These are phyloP conservation scores for Morella rubra DNA, from an alignment of 306 rosid species.

Conservation along the genomic window DNA sequence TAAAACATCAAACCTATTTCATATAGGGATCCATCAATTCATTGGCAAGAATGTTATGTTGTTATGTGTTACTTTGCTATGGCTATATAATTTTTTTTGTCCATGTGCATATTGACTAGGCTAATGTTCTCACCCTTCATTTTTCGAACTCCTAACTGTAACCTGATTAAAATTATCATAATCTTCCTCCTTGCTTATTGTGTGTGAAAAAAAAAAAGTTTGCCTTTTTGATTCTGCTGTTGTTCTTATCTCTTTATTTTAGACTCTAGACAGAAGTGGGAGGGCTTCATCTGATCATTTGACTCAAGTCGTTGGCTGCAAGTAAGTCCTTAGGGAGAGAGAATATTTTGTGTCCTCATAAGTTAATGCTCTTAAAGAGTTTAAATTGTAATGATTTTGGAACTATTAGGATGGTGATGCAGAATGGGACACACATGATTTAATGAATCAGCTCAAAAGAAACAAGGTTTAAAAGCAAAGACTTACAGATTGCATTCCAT, in stretches of 20 bases:
- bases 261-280: slow-evolving; percentile 79
- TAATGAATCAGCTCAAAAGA: too few relatives aligned
- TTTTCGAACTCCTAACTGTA: background rate
- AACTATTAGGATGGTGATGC: too few relatives aligned
- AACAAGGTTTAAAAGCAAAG: too few relatives aligned
- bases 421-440: too few relatives aligned
- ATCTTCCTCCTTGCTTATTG: background rate
- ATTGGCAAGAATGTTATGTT: background rate
- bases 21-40: slow-evolving; percentile 5
- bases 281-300: slow-evolving; percentile 77
- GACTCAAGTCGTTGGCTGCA: slow-evolving; percentile 96
- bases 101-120: background rate
- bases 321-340: slow-evolving; percentile 57
- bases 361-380: too few relatives aligned
- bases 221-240: background rate
- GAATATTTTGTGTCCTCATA: background rate
- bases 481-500: too few relatives aligned
- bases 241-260: slow-evolving; percentile 31
- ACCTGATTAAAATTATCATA: background rate
- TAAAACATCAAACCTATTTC: slow-evolving; percentile 18
- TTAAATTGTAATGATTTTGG: too few relatives aligned
- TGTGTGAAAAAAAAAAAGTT: background rate
- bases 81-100: background rate
- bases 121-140: background rate
- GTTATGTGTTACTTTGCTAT: slow-evolving; percentile 10